Evolutionary conservation across 768 basidiomycete species (phyloP).

Genomic region (Leccinum longicurvipes): DNA sequence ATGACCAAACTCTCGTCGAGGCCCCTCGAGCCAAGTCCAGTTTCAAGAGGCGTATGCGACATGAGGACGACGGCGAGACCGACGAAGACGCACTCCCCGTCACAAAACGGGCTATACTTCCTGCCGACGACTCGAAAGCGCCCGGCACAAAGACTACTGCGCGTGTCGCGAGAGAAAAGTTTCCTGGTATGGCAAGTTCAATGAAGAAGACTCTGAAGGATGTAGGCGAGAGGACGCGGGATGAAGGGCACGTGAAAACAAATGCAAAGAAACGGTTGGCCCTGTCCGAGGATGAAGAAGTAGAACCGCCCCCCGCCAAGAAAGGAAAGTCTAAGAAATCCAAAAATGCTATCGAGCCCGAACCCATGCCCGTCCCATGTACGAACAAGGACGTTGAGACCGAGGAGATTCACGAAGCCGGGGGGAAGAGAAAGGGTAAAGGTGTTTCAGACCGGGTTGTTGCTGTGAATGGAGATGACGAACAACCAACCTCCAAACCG

Average conservation of each 20-base stretch:
- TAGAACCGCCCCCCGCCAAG: slow-evolving; percentile 9
- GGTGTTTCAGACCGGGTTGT: not conserved
- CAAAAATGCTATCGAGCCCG: not conserved
- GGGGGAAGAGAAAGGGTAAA: not conserved
- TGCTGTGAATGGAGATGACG: not conserved
- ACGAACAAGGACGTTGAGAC: not conserved
- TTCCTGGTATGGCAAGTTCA: not conserved
- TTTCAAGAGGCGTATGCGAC: not conserved
- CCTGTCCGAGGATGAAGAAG: not conserved
- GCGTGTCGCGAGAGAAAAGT: not conserved
- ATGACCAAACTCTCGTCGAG: slow-evolving; percentile 28
- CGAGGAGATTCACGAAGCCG: not conserved
- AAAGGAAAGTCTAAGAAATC: slow-evolving; percentile 9
- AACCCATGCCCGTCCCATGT: not conserved
- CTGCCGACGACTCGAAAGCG: not conserved
- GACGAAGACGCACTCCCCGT: slow-evolving; percentile 2
- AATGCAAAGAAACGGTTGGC: slow-evolving; percentile 5
- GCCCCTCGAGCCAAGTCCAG: slow-evolving; percentile 10
- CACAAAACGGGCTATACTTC: not conserved
- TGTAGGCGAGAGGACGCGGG: not conserved
- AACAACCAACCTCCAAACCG: slow-evolving; percentile 5
- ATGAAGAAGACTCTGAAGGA: not conserved
- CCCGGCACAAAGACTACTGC: not conserved
- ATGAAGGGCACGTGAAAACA: not conserved
- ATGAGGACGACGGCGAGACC: slow-evolving; percentile 1